phyloP scores from a whole-genome alignment of 2,329 filamentous ascomycete genomes.

The Talaromyces sp. region DNA sequence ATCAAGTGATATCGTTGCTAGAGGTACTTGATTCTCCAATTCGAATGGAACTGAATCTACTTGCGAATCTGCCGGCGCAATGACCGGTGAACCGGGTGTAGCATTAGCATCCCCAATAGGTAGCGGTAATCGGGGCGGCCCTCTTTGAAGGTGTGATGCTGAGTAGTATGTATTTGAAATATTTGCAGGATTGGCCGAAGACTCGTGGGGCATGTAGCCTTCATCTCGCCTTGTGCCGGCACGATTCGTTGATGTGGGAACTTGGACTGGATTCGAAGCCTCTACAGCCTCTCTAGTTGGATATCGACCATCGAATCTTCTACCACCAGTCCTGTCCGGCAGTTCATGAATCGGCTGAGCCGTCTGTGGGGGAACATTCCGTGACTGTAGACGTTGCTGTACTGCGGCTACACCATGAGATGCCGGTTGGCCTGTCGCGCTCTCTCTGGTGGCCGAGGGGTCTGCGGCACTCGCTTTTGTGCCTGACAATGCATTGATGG shows the following conservation, averaged over 20 bases:
- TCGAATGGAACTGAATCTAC: constrained; percentile 48
- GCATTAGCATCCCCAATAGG: constrained; percentile 91
- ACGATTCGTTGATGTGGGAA: constrained; percentile 33
- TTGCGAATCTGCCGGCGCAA: constrained; percentile 64
- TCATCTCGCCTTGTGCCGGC: constrained; percentile 30
- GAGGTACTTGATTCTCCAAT: constrained; percentile 55
- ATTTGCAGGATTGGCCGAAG: constrained; percentile 50
- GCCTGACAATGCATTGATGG: constrained; percentile 41
- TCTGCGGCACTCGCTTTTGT: constrained; percentile 44
- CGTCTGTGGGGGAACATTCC: constrained; percentile 34
- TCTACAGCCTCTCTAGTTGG: constrained; percentile 31
- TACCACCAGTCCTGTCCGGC: constrained; percentile 27
- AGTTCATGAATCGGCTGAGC: constrained; percentile 28
- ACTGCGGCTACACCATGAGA: constrained; percentile 36
- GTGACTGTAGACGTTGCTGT: constrained; percentile 45
- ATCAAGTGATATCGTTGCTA: constrained; percentile 56
- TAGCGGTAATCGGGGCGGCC: constrained; percentile 80
- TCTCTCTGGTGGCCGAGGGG: constrained; percentile 45
- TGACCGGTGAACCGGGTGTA: constrained; percentile 85
- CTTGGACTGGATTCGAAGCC: constrained; percentile 41
- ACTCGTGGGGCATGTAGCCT: constrained; percentile 32
- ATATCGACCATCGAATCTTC: constrained; percentile 26
- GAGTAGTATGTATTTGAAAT: constrained; percentile 52
- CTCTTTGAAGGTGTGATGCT: constrained; percentile 44
- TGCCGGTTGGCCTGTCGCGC: constrained; percentile 41